Percentiles rank a stretch among this genome's conserved stretches.
phyloP scores from a whole-genome alignment of 2,329 filamentous ascomycete species.

The Dactylellina parvicollis region DNA sequence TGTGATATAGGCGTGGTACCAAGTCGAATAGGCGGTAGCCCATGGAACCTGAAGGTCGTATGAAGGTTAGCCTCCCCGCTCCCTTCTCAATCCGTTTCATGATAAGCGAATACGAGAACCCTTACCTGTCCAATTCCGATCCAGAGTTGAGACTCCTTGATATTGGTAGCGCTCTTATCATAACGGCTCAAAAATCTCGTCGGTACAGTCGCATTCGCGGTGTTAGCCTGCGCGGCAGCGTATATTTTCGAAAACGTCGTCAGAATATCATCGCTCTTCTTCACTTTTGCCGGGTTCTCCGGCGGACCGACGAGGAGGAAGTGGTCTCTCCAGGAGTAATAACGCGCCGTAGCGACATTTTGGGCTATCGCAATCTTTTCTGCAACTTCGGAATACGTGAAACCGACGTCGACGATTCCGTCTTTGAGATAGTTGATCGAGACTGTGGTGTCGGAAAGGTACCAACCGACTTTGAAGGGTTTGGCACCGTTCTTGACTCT shows the following conservation, averaged over 20 bases:
- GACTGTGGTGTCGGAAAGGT: slow-evolving; percentile 64
- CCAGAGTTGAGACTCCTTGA: slow-evolving; percentile 65
- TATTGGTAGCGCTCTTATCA: slow-evolving; percentile 66
- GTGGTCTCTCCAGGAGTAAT: slow-evolving; percentile 65
- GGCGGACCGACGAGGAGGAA: slow-evolving; percentile 63
- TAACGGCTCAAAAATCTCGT: slow-evolving; percentile 63
- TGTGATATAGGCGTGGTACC: slow-evolving; percentile 65
- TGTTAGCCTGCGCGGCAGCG: slow-evolving; percentile 60
- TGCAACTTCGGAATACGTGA: slow-evolving; percentile 64
- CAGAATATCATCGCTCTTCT: slow-evolving; percentile 60
- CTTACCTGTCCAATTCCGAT: slow-evolving; percentile 63
- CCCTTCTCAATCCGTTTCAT: background rate
- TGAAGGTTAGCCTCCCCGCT: background rate
- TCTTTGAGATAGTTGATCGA: slow-evolving; percentile 63
- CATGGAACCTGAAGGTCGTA: slow-evolving; percentile 61
- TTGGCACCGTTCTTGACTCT: slow-evolving; percentile 57
- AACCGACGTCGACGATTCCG: slow-evolving; percentile 63
- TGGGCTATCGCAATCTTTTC: slow-evolving; percentile 63
- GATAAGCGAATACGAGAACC: background rate
- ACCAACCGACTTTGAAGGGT: slow-evolving; percentile 64
- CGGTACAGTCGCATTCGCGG: slow-evolving; percentile 59
- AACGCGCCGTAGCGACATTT: slow-evolving; percentile 61
- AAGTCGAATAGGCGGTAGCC: slow-evolving; percentile 63
- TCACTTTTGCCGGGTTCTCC: slow-evolving; percentile 57
- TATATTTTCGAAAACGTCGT: slow-evolving; percentile 61